phyloP scores from a whole-genome alignment of 2,329 filamentous ascomycete species.

The Cladosporium colombiae region DNA sequence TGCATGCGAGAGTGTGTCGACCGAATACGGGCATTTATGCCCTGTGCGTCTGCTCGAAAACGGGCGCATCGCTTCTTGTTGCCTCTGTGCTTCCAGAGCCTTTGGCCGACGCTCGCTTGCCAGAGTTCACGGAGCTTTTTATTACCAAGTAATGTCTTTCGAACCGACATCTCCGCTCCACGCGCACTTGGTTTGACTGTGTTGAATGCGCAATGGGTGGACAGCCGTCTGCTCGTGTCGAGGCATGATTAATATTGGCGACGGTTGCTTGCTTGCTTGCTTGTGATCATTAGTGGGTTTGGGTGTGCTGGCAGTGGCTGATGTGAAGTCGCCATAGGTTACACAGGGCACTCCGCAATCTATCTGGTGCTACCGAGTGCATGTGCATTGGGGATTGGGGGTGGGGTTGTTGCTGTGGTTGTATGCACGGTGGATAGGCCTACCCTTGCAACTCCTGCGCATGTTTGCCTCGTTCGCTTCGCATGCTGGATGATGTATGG shows the following conservation, averaged over 20 bases:
- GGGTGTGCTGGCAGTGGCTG: conserved; percentile 4
- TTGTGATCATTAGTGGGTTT: background rate
- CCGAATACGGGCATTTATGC: conserved; percentile 4
- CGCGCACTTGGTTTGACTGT: background rate
- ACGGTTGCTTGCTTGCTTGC: background rate
- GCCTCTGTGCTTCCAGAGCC: background rate
- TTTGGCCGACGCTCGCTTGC: no score
- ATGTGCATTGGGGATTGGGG: background rate
- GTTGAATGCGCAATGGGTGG: background rate
- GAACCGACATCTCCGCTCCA: no score
- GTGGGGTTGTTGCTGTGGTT: background rate
- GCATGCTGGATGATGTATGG: background rate
- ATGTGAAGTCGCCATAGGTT: conserved; percentile 6
- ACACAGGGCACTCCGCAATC: conserved; percentile 10
- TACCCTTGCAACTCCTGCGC: background rate
- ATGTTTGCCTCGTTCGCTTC: background rate
- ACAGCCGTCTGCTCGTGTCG: background rate
- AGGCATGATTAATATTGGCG: background rate
- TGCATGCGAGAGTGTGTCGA: background rate
- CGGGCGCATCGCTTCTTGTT: conserved; percentile 1
- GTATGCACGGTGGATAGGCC: background rate
- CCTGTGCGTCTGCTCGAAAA: background rate
- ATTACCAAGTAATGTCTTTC: no score
- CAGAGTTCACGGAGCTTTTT: no score
- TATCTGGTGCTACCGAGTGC: conserved; percentile 1